Evolutionary conservation across 129 eudicot genomes (phyloP).

Genomic region (Centella asiatica): DNA sequence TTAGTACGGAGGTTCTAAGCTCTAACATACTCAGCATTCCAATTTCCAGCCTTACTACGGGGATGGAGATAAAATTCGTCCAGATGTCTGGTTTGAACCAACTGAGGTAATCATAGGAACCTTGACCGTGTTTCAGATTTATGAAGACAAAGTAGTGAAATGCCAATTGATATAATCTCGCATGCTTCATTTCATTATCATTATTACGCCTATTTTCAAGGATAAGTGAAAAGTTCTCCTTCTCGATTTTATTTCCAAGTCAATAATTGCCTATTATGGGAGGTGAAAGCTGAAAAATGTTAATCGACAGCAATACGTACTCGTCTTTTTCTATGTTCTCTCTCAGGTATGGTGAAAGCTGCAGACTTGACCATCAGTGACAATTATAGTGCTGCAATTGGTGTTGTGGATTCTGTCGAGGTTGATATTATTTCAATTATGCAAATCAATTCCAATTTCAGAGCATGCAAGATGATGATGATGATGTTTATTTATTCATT

Average conservation of each 20-base stretch:
- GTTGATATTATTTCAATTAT: constrained; percentile 15
- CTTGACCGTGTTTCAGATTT: too few relatives aligned
- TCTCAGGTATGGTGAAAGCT: constrained; percentile 91
- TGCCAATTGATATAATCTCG: too few relatives aligned
- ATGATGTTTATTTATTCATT: neutral
- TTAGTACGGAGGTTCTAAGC: neutral
- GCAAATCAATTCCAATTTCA: neutral
- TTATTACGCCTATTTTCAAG: too few relatives aligned
- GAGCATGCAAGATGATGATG: neutral
- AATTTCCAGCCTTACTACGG: constrained; percentile 71
- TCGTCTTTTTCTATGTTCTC: neutral
- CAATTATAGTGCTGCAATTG: constrained; percentile 80
- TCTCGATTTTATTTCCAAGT: too few relatives aligned
- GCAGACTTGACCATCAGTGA: constrained; percentile 90
- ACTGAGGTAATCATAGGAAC: constrained; percentile 60
- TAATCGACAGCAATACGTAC: neutral
- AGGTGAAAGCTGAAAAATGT: neutral
- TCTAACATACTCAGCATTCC: neutral
- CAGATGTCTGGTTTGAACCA: constrained; percentile 98
- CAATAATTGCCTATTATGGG: too few relatives aligned
- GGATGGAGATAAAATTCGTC: constrained; percentile 42
- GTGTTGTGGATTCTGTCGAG: constrained; percentile 67
- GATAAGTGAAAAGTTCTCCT: too few relatives aligned
- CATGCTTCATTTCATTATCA: too few relatives aligned
- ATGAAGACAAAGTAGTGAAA: too few relatives aligned